A percentile compares a stretch with the other conserved stretches of the same genome.
Evolutionary conservation across 345 rosid genomes (phyloP).

Genomic region (Toxicodendron radicans): DNA sequence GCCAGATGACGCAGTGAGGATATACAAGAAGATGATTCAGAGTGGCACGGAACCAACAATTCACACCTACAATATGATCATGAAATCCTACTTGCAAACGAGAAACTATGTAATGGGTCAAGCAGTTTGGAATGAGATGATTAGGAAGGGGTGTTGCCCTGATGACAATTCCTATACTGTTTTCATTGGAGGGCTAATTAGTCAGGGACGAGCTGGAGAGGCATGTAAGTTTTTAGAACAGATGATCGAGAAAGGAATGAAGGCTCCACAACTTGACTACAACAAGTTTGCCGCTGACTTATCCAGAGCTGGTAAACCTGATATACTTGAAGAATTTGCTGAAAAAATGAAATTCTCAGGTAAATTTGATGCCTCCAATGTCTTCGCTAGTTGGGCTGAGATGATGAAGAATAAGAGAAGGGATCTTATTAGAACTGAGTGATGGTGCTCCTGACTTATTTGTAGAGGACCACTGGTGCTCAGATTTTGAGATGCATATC

Average conservation of each 20-base stretch:
- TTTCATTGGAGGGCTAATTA: constrained; percentile 72
- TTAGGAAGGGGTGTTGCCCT: constrained; percentile 66
- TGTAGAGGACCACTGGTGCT: neutral
- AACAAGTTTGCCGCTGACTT: constrained; percentile 76
- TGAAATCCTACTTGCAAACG: constrained; percentile 70
- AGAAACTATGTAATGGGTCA: constrained; percentile 65
- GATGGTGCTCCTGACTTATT: constrained; percentile 16
- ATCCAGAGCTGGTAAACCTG: constrained; percentile 65
- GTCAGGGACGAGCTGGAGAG: constrained; percentile 69
- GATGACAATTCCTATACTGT: constrained; percentile 84
- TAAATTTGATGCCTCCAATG: constrained; percentile 63
- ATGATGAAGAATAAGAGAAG: constrained; percentile 55
- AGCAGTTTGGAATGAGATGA: constrained; percentile 84
- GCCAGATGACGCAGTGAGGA: constrained; percentile 69
- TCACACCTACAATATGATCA: constrained; percentile 81
- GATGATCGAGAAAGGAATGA: constrained; percentile 92
- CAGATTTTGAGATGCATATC: neutral
- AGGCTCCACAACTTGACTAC: constrained; percentile 83
- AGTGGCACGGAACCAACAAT: constrained; percentile 63
- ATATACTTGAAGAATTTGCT: constrained; percentile 69
- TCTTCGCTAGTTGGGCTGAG: constrained; percentile 65
- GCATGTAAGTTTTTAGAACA: constrained; percentile 77
- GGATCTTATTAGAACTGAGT: constrained; percentile 22
- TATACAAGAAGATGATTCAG: constrained; percentile 68
- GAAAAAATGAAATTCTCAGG: constrained; percentile 73